Evolutionary conservation across 108 stramenopile species (phyloP).

Genomic region (Seminavis robusta): DNA sequence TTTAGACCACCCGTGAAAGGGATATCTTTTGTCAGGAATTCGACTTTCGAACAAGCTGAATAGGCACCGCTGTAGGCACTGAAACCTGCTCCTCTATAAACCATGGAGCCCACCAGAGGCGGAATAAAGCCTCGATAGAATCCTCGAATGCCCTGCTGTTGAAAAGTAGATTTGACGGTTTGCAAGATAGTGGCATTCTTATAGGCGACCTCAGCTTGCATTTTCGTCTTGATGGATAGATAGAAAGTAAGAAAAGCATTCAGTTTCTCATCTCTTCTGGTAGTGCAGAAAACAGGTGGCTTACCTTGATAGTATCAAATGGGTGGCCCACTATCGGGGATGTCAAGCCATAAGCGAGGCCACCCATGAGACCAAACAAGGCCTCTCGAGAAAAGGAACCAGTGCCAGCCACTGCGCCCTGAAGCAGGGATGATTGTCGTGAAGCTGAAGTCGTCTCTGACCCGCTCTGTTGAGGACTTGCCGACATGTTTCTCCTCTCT

Average conservation of each 20-base stretch:
- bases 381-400: constrained; percentile 8
- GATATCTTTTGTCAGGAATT: not conserved
- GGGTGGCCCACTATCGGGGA: constrained; percentile 23
- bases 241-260: too few species aligned
- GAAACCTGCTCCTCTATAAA: constrained; percentile 12
- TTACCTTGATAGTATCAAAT: too few species aligned
- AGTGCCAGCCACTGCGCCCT: constrained; percentile 7
- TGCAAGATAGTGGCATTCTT: not conserved
- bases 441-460: too few species aligned
- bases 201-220: constrained; percentile 10
- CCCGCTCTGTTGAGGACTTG: too few species aligned
- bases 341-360: constrained; percentile 9
- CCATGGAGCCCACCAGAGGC: constrained; percentile 16
- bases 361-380: constrained; percentile 10
- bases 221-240: constrained; percentile 16
- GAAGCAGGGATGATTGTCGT: too few species aligned
- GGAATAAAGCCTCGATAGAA: constrained; percentile 21
- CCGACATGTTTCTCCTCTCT: too few species aligned
- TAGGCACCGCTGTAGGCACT: constrained; percentile 19
- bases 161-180: not conserved
- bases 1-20: constrained; percentile 19
- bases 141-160: constrained; percentile 1
- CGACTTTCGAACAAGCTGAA: constrained; percentile 1
- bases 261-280: too few species aligned
- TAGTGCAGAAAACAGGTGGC: too few species aligned